These are phyloP conservation scores for Fusarium pininemorale DNA, from an alignment of 2,329 filamentous ascomycete species.

Conservation along the genomic window DNA sequence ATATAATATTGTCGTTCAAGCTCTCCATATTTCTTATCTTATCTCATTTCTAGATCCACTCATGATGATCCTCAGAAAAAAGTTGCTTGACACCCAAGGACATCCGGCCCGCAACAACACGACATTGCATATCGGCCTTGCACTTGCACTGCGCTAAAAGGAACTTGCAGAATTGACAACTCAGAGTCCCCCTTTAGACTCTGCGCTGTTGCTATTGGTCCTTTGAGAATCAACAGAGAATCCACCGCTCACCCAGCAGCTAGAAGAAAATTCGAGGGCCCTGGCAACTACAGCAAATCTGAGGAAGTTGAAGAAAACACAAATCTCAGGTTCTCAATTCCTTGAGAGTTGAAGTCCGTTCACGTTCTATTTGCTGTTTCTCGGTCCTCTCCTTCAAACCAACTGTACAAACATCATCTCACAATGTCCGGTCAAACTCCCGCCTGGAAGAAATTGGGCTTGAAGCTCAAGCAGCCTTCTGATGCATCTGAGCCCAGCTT, in stretches of 20 bases:
- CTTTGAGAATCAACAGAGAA: slow-evolving; percentile 13
- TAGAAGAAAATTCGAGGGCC: slow-evolving; percentile 34
- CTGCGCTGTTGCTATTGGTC: slow-evolving; percentile 16
- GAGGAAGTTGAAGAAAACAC: slow-evolving; percentile 24
- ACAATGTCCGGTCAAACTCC: slow-evolving; percentile 61
- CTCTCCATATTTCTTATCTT: slow-evolving; percentile 28
- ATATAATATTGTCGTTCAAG: slow-evolving; percentile 34
- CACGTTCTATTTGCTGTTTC: background rate
- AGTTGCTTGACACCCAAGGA: slow-evolving; percentile 36
- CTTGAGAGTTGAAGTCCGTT: background rate
- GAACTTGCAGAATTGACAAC: slow-evolving; percentile 35
- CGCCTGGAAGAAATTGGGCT: slow-evolving; percentile 70
- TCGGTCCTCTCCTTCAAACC: background rate
- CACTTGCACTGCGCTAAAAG: slow-evolving; percentile 28
- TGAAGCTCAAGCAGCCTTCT: slow-evolving; percentile 64
- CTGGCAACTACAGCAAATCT: slow-evolving; percentile 34
- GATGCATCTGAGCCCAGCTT: slow-evolving; percentile 47
- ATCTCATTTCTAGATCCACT: slow-evolving; percentile 27
- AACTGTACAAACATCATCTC: slow-evolving; percentile 21
- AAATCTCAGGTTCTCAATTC: background rate
- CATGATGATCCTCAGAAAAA: slow-evolving; percentile 42
- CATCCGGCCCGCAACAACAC: slow-evolving; percentile 35
- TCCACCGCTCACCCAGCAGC: slow-evolving; percentile 25
- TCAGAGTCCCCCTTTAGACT: slow-evolving; percentile 15
- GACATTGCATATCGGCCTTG: slow-evolving; percentile 36